Evolutionary conservation across 2,329 filamentous ascomycete species (phyloP).

Genomic region (Paecilomyces variotii): DNA sequence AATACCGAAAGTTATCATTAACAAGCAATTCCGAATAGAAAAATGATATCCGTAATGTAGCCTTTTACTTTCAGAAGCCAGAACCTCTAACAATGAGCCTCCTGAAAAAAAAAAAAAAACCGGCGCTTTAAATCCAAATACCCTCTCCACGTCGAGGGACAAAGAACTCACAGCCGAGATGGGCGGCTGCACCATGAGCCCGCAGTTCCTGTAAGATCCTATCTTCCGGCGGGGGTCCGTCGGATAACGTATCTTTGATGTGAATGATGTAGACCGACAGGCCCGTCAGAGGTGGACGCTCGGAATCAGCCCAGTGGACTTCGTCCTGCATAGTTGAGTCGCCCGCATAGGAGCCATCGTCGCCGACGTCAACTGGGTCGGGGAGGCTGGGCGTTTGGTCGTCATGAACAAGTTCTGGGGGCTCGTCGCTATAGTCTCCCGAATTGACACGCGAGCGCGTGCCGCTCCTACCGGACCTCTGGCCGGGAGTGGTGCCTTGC

Average conservation of each 20-base stretch:
- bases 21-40: too few relatives aligned
- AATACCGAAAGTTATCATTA: too few relatives aligned
- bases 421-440: background rate
- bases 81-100: background rate
- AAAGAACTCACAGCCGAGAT: slow-evolving; percentile 72
- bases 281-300: slow-evolving; percentile 53
- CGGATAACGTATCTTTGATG: slow-evolving; percentile 75
- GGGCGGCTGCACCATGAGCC: slow-evolving; percentile 55
- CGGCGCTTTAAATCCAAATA: slow-evolving; percentile 30
- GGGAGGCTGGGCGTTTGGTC: slow-evolving; percentile 3
- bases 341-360: slow-evolving; percentile 4
- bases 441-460: background rate
- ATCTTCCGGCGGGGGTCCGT: slow-evolving; percentile 58
- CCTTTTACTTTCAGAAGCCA: background rate
- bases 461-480: background rate
- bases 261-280: slow-evolving; percentile 84
- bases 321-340: slow-evolving; percentile 1
- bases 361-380: slow-evolving; percentile 9
- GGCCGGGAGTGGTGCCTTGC: background rate
- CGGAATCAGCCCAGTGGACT: slow-evolving; percentile 11
- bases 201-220: slow-evolving; percentile 62
- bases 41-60: too few relatives aligned
- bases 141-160: slow-evolving; percentile 59
- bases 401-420: slow-evolving; percentile 4
- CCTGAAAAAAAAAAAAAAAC: background rate